phyloP scores from a whole-genome alignment of 2,329 filamentous ascomycete genomes.

The Dactylellina sp. region DNA sequence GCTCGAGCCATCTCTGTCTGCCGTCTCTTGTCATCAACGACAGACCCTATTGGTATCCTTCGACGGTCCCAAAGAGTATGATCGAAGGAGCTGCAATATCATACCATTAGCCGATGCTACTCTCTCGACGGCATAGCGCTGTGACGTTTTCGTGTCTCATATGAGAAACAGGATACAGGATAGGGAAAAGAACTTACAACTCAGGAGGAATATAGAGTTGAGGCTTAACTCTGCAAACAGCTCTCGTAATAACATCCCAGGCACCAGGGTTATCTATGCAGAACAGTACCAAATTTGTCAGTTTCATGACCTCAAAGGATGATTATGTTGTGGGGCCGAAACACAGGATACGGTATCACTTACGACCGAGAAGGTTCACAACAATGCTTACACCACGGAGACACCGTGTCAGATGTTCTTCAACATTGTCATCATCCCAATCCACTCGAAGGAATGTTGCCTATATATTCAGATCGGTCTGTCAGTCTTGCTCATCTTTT shows the following conservation, averaged over 20 bases:
- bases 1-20: constrained; percentile 39
- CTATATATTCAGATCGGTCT: constrained; percentile 41
- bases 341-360: constrained; percentile 26
- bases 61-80: constrained; percentile 49
- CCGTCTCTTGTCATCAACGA: constrained; percentile 50
- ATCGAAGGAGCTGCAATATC: constrained; percentile 43
- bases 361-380: constrained; percentile 53
- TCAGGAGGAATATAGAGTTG: constrained; percentile 54
- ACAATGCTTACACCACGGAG: constrained; percentile 50
- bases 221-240: constrained; percentile 50
- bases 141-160: constrained; percentile 1
- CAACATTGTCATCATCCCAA: constrained; percentile 54
- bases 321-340: constrained; percentile 4
- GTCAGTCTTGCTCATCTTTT: constrained; percentile 26
- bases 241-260: constrained; percentile 49
- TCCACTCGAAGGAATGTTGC: constrained; percentile 44
- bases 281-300: constrained; percentile 38
- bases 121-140: not conserved
- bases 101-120: constrained; percentile 23
- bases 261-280: constrained; percentile 48
- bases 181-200: constrained; percentile 36
- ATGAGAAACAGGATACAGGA: constrained; percentile 20
- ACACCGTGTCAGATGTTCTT: constrained; percentile 44
- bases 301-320: constrained; percentile 27
- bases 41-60: constrained; percentile 45